A percentile compares a stretch with the other conserved stretches of the same genome.
phyloP scores from a whole-genome alignment of 768 basidiomycete species.

The Lactarius akahatsu region DNA sequence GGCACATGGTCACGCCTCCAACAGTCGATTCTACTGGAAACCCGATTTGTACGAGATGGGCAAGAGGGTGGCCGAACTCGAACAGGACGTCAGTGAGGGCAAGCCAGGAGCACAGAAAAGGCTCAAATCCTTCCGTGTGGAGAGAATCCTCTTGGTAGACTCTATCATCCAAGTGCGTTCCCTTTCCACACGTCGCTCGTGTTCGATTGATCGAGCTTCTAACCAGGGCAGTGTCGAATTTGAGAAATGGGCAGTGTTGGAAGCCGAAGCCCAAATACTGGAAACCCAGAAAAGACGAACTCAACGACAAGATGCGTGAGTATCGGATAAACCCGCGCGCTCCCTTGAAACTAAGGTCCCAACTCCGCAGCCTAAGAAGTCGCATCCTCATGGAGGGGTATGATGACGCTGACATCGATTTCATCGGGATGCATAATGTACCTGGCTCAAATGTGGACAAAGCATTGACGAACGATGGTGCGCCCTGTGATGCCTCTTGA shows the following conservation, averaged over 20 bases:
- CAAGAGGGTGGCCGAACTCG: conserved; percentile 12
- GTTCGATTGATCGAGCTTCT: not conserved
- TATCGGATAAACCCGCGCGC: not conserved
- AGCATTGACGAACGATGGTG: conserved; percentile 20
- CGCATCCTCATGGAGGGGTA: conserved; percentile 19
- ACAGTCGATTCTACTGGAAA: conserved; percentile 25
- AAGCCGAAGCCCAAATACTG: conserved; percentile 1
- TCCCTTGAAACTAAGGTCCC: not conserved
- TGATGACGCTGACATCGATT: conserved; percentile 15
- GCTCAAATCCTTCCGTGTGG: conserved; percentile 19
- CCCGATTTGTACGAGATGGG: conserved; percentile 22
- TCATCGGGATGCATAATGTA: not conserved
- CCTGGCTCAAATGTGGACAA: conserved; percentile 21
- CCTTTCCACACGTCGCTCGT: not conserved
- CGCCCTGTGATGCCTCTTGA: not conserved
- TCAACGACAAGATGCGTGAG: conserved; percentile 18
- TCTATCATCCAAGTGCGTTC: conserved; percentile 16
- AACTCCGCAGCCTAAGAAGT: conserved; percentile 6
- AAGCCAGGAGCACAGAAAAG: conserved; percentile 18
- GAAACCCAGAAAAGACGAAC: not conserved
- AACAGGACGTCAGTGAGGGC: conserved; percentile 14
- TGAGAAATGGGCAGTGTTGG: conserved; percentile 16
- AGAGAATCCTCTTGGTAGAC: conserved; percentile 20
- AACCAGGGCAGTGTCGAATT: conserved; percentile 19
- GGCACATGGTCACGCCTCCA: conserved; percentile 20